A percentile compares a stretch with the other conserved stretches of the same genome.
Evolutionary conservation across 2,329 filamentous ascomycete species (phyloP).

Genomic region (Aspergillus sp.): DNA sequence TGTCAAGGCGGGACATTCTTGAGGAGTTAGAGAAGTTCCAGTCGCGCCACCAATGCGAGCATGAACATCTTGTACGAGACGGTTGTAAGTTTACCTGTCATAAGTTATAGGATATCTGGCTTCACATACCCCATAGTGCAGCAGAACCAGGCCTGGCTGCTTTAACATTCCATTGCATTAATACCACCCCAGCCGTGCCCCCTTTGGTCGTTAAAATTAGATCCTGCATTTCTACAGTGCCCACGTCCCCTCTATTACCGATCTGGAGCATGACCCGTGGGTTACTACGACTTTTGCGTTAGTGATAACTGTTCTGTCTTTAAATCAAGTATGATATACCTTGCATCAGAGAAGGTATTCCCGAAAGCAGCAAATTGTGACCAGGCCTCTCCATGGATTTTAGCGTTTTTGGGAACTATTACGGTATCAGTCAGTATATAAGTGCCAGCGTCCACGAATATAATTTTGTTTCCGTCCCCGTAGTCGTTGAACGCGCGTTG

Average conservation of each 20-base stretch:
- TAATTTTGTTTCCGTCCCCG: slow-evolving; percentile 44
- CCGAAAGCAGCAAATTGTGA: slow-evolving; percentile 49
- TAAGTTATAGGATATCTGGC: background rate
- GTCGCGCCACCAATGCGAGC: slow-evolving; percentile 6
- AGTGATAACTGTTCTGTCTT: background rate
- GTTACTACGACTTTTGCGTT: slow-evolving; percentile 18
- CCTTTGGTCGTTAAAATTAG: slow-evolving; percentile 34
- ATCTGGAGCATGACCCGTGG: slow-evolving; percentile 54
- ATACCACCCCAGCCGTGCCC: slow-evolving; percentile 33
- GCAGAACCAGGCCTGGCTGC: background rate
- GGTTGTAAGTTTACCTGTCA: background rate
- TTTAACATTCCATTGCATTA: slow-evolving; percentile 39
- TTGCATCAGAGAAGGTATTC: slow-evolving; percentile 42
- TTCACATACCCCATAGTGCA: slow-evolving; percentile 5
- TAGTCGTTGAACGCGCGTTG: slow-evolving; percentile 15
- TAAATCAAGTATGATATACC: background rate
- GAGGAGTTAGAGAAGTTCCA: slow-evolving; percentile 6
- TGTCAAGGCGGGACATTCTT: slow-evolving; percentile 2
- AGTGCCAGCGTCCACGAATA: slow-evolving; percentile 57
- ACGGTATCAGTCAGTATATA: slow-evolving; percentile 50
- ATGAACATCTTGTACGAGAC: slow-evolving; percentile 1
- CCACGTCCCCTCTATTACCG: slow-evolving; percentile 48
- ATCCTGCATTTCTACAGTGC: slow-evolving; percentile 46
- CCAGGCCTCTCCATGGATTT: slow-evolving; percentile 56
- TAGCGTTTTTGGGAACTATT: slow-evolving; percentile 46